Base-by-base conservation (phyloP, 1,284 basidiomycete species). In the Sphaerobolus stellatus region DNA sequence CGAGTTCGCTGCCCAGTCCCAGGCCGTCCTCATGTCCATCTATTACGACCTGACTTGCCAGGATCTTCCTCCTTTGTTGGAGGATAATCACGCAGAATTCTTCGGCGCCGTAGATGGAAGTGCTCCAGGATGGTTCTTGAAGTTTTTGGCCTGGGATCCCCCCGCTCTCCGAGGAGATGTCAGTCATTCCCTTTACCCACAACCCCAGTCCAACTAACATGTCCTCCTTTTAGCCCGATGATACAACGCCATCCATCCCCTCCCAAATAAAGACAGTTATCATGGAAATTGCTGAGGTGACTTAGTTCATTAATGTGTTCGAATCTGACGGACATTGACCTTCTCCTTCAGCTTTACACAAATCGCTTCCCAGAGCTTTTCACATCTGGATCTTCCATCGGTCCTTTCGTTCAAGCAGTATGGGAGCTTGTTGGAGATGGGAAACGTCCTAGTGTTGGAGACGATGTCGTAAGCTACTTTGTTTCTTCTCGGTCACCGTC, bases 41-140 rank as follows among this genome's bases (percentile, higher is more conserved):
- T 99, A 90, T 74, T 89, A 96, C 65, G 97, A 99, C 70, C 83
- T 99, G 56, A 93, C 90, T 1, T 92, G 90, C 60, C 97, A 99
- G 62, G 96, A 99, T 71, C 76, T 99, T 22, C 95, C 96, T 5
- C 94, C 94, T 8, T 88, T 87, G 60, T 88, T 99, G 64, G 96
- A 99, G 67, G 96, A 99, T 67, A 78, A 87, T 41, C 84, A 97
- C 59, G 74, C 79, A 8, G 81, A 88, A 57, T 95, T 94, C 68
- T 95, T 95, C 69, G 84, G 78, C 1, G 76, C 83, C 18, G 67
- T 75, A 0, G 74, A 69, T 1, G 61, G 56, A 2, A 41, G 46
- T 40, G 14, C 45, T 8, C 47, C 52, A 8, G 92, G 92, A 2
- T 84, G 84, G 73, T 88, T 96, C 65, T 81, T 91, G 57, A 81